Base-by-base conservation (phyloP, 176 grass and related monocot genomes). In the Carex scoparia region DNA sequence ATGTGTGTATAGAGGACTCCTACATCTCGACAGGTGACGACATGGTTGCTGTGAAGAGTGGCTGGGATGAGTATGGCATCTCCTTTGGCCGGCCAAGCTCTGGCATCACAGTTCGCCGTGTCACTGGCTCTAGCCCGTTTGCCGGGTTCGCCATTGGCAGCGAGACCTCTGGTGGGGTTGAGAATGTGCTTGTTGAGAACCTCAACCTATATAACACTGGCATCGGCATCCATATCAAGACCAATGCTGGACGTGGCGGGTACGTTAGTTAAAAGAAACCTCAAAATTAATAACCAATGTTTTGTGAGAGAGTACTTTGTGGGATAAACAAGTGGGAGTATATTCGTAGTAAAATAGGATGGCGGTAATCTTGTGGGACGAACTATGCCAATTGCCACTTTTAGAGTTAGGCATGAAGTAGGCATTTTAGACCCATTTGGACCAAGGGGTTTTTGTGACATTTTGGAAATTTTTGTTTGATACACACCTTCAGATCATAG, bases 11-110 rank as follows among this genome's bases (percentile, higher is more conserved):
- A 9, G 93, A 95, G 93, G 96, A 95, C 85, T 95, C 87, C 83
- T 94, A 89, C 81, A 98, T 98, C 53, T 92, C 93, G 1, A 95
- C 93, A 1, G 96, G 93, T n/a, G 96, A 98, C 42, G 96, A 98
- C 80, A 68, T 91, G 71, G 61, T 98, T 4, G 85, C 91, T 51
- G 85, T 98, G 67, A 98, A 98, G 88, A 95, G 92, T 51, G 96
- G 96, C 44, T 98, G 96, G 96, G 96, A 98, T 42, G 93, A 98
- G 79, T 98, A 98, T 44, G 96, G 93, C 15, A 89, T 98, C 15
- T 69, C 93, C 32, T 98, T 90, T 12, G 89, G 85, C 5, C 91
- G 88, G 16, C 88, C 88, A 13, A 90, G 91, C 90, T 95, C 96
- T 0, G 86, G 28, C 69, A 95, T 98, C 78, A 95, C 91, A 12